Conservation (phyloP, 768 basidiomycete species). For the Nidularia sp. region DNA sequence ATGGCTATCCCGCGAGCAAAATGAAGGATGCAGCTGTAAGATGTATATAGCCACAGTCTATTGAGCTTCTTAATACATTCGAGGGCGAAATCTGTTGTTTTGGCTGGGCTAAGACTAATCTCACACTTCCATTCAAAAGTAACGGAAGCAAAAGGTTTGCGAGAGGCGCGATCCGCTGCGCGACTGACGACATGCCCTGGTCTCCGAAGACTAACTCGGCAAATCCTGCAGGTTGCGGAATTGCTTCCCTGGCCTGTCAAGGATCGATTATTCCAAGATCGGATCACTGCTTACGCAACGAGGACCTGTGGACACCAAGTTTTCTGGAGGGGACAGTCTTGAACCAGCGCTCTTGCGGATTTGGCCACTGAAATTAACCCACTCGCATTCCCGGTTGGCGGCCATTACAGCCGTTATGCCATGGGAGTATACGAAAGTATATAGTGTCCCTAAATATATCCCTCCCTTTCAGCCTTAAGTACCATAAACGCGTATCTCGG, state of each 20-base stretch:
- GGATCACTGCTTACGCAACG: conserved; percentile 49
- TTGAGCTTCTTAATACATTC: no score
- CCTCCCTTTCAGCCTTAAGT: no score
- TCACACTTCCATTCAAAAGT: no score
- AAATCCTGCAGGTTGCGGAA: conserved; percentile 84
- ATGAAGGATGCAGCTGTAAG: no score
- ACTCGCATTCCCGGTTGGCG: conserved; percentile 77
- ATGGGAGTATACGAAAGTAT: conserved; percentile 14
- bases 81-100: no score
- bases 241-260: conserved; percentile 85
- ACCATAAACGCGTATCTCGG: background rate
- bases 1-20: no score
- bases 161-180: conserved; percentile 71
- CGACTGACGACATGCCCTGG: conserved; percentile 82
- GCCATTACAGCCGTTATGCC: conserved; percentile 80
- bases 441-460: no score
- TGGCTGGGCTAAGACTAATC: no score
- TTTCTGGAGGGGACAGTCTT: background rate
- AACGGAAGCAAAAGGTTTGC: conserved; percentile 58
- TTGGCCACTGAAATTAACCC: conserved; percentile 54
- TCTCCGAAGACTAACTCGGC: conserved; percentile 95
- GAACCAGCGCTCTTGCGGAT: background rate
- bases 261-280: conserved; percentile 76
- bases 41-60: no score
- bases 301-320: background rate